Evolutionary conservation across 2,329 filamentous ascomycete genomes (phyloP).

Genomic region (Rhexocercosporidium sp.): DNA sequence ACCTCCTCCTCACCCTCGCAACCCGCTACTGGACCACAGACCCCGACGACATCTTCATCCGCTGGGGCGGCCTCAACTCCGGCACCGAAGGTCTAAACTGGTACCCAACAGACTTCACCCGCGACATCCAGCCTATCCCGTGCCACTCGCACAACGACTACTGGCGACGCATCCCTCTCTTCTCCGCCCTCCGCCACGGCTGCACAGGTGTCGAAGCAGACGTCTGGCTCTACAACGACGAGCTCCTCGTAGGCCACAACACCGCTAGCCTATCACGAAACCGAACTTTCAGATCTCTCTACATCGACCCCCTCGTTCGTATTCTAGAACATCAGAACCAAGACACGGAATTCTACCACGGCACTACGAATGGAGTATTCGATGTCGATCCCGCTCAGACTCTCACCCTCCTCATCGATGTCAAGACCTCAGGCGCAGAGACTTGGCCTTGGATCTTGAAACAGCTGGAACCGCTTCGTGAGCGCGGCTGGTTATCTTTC

Average conservation of each 20-base stretch:
- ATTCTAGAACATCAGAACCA: constrained; percentile 61
- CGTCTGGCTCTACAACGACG: constrained; percentile 64
- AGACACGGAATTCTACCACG: constrained; percentile 51
- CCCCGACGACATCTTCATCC: constrained; percentile 40
- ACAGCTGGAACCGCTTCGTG: constrained; percentile 63
- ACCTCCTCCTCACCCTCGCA: constrained; percentile 41
- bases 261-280: constrained; percentile 56
- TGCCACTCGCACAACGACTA: constrained; percentile 77
- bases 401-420: constrained; percentile 69
- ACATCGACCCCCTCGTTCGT: constrained; percentile 66
- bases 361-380: constrained; percentile 60
- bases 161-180: constrained; percentile 66
- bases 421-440: constrained; percentile 63
- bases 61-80: constrained; percentile 47
- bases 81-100: constrained; percentile 48
- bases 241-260: constrained; percentile 69
- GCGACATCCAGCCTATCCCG: constrained; percentile 57
- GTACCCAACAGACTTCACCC: constrained; percentile 58
- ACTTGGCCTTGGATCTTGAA: constrained; percentile 58
- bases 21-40: constrained; percentile 41
- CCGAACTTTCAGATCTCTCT: constrained; percentile 65
- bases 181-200: constrained; percentile 62
- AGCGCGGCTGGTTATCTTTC: constrained; percentile 60
- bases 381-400: constrained; percentile 56
- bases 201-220: constrained; percentile 72